phyloP scores from a whole-genome alignment of 176 grass and related monocot genomes.

The Poa pratensis region DNA sequence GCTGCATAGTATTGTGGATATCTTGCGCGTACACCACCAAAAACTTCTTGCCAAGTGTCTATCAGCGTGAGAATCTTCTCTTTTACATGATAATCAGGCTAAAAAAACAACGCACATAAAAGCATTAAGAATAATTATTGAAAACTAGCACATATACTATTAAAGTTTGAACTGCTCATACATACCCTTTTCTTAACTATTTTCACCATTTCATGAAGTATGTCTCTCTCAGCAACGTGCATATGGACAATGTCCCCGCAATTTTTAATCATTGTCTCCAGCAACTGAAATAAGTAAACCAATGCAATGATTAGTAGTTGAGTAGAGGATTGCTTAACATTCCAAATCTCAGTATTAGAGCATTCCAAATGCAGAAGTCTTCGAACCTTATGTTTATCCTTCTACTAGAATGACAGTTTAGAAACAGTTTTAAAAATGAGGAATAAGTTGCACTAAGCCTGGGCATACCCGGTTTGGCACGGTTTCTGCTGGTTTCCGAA shows the following conservation, averaged over 20 bases:
- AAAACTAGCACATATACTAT: conserved; percentile 18
- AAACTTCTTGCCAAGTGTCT: conserved; percentile 97
- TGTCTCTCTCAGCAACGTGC: conserved; percentile 78
- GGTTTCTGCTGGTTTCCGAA: too few species aligned
- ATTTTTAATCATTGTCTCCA: conserved; percentile 92
- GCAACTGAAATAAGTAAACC: conserved; percentile 59
- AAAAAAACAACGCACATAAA: conserved; percentile 33
- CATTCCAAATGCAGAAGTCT: conserved; percentile 17
- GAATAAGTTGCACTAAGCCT: not conserved
- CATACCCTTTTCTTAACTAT: conserved; percentile 98
- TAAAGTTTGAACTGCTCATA: conserved; percentile 30
- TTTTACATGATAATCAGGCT: conserved; percentile 84
- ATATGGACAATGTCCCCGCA: conserved; percentile 89
- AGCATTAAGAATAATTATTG: not conserved
- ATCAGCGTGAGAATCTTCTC: conserved; percentile 85
- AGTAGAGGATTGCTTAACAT: conserved; percentile 20
- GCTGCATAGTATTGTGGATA: conserved; percentile 84
- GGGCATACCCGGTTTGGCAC: too few species aligned
- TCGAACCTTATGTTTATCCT: not conserved
- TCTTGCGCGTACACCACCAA: conserved; percentile 68
- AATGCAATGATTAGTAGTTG: conserved; percentile 31
- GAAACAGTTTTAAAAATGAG: not conserved
- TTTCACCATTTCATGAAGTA: conserved; percentile 92
- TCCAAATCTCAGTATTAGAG: not conserved
- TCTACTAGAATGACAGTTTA: not conserved